Percentiles rank a stretch among this genome's conserved stretches.
phyloP scores from a whole-genome alignment of 2,329 filamentous ascomycete genomes.

The Pseudocercospora fuligena region DNA sequence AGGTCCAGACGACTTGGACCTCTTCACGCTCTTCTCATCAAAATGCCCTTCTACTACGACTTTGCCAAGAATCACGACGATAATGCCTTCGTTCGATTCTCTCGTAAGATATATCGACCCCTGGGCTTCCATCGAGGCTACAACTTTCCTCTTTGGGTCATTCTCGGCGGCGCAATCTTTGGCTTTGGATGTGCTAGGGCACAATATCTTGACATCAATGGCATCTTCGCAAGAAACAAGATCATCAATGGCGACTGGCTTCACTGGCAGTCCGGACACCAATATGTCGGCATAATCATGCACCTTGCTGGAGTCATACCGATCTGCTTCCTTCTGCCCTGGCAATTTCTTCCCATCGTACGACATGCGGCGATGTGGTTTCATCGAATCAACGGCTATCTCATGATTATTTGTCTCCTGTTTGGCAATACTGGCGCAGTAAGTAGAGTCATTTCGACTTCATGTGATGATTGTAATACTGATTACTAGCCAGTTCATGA shows the following conservation, averaged over 20 bases:
- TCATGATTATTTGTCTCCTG: constrained; percentile 55
- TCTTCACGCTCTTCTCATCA: neutral
- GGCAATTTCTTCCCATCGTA: constrained; percentile 50
- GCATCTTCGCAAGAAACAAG: constrained; percentile 19
- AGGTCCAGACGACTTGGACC: neutral
- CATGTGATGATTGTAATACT: too few species aligned
- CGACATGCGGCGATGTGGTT: constrained; percentile 56
- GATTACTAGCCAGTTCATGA: constrained; percentile 48
- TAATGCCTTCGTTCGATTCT: neutral
- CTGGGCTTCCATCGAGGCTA: constrained; percentile 62
- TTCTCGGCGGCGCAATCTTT: constrained; percentile 39
- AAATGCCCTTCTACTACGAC: constrained; percentile 1
- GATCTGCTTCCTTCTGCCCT: constrained; percentile 44
- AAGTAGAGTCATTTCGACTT: too few species aligned
- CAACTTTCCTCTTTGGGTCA: constrained; percentile 59
- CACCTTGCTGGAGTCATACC: constrained; percentile 49
- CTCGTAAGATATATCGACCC: constrained; percentile 45
- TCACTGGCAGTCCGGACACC: constrained; percentile 41
- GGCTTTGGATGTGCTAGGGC: constrained; percentile 56
- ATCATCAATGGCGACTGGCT: constrained; percentile 47
- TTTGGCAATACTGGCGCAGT: constrained; percentile 52
- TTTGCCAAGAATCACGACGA: neutral
- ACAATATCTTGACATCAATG: constrained; percentile 54
- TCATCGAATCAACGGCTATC: constrained; percentile 66
- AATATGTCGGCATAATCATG: constrained; percentile 47